Evolutionary conservation across 148 eudicot species (phyloP).

Genomic region (Vaccinium macrocarpon): DNA sequence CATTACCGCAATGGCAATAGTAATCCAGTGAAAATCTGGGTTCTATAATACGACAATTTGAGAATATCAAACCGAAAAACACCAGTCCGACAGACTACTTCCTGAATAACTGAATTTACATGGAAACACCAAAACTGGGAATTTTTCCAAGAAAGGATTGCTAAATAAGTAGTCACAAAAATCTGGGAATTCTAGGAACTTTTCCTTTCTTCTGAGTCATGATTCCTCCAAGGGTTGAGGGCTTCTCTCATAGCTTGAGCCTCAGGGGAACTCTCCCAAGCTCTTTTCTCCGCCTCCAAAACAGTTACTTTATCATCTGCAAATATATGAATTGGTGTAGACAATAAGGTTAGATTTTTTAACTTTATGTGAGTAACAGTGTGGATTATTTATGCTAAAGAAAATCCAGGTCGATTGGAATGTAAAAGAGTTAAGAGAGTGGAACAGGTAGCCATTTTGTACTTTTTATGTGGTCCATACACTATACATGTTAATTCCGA

Average conservation of each 20-base stretch:
- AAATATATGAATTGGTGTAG: neutral
- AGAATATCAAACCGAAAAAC: neutral
- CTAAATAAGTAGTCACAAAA: neutral
- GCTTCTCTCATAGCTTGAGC: constrained; percentile 84
- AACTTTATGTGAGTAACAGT: neutral
- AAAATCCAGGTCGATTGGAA: neutral
- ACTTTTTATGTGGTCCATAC: neutral
- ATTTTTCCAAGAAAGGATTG: neutral
- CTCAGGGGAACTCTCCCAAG: constrained; percentile 81
- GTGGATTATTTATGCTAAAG: neutral
- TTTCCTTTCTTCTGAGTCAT: constrained; percentile 39
- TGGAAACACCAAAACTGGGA: too few species aligned
- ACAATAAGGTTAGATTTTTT: neutral
- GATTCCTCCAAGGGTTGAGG: constrained; percentile 80
- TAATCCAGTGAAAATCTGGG: neutral
- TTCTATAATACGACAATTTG: neutral
- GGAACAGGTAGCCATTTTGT: neutral
- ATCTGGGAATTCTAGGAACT: constrained; percentile 21
- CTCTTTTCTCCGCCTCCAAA: constrained; percentile 81
- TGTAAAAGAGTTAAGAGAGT: neutral
- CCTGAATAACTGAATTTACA: neutral
- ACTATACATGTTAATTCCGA: neutral
- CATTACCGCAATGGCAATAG: neutral
- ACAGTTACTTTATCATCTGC: constrained; percentile 93
- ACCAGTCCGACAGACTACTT: neutral